A percentile compares a stretch with the other conserved stretches of the same genome.
Conservation (phyloP, 1,284 basidiomycete species). For the Anthracocystis walkeri region DNA sequence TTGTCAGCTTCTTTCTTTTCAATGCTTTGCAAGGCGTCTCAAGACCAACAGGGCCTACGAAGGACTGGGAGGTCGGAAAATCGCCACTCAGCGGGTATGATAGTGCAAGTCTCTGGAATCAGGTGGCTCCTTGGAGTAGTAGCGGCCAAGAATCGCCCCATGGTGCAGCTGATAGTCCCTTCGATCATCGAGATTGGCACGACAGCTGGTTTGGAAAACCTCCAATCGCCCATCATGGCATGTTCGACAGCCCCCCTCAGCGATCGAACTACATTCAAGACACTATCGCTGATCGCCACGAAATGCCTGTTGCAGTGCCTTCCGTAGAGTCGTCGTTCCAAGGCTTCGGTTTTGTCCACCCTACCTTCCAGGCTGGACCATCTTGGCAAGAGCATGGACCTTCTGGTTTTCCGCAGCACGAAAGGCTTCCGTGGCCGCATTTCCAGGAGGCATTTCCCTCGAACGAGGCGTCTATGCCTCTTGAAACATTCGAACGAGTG, state of each 20-base stretch:
- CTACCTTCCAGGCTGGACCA: neutral
- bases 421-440: too few species aligned
- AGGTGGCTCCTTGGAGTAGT: neutral
- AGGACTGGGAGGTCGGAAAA: constrained; percentile 7
- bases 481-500: too few species aligned
- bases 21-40: neutral
- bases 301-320: neutral
- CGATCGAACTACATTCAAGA: neutral
- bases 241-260: neutral
- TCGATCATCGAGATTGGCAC: neutral
- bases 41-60: neutral
- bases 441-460: too few species aligned
- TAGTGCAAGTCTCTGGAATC: neutral
- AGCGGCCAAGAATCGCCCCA: neutral
- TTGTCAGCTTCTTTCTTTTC: neutral
- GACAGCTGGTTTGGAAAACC: neutral
- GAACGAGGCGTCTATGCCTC: too few species aligned
- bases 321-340: neutral
- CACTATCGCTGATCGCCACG: neutral
- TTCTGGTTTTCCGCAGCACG: neutral
- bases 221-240: neutral
- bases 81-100: neutral
- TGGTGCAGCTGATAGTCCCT: neutral
- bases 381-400: neutral
- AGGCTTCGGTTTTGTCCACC: neutral